phyloP scores from a whole-genome alignment of 495 filamentous ascomycete species.

The Terfezia claveryi region DNA sequence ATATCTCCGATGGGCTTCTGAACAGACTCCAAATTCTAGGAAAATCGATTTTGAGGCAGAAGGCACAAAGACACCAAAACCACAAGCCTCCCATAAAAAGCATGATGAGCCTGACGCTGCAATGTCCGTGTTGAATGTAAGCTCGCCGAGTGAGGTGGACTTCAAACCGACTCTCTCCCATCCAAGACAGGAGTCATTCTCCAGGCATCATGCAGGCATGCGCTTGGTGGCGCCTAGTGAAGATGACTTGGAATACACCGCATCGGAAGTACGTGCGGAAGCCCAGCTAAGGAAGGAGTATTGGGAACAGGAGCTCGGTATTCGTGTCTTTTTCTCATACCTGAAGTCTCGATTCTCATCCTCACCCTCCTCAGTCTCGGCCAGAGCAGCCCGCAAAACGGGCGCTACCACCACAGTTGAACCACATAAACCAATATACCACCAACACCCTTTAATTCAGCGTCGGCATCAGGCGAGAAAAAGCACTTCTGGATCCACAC shows the following conservation, averaged over 20 bases:
- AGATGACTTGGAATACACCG: conserved; percentile 2
- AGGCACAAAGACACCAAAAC: background rate
- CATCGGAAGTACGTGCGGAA: conserved; percentile 4
- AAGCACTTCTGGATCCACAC: conserved; percentile 39
- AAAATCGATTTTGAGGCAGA: background rate
- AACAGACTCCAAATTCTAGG: background rate
- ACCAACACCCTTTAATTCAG: conserved; percentile 26
- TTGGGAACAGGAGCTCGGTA: conserved; percentile 49
- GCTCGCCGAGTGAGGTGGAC: conserved; percentile 1
- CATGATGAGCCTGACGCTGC: background rate
- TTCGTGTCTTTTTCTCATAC: conserved; percentile 47
- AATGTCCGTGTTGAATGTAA: background rate
- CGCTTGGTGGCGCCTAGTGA: conserved; percentile 28
- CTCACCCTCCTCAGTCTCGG: conserved; percentile 12
- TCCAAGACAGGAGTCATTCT: conserved; percentile 20
- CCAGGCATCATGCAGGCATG: conserved; percentile 44
- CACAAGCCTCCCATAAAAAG: background rate
- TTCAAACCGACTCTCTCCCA: conserved; percentile 13
- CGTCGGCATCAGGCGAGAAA: conserved; percentile 38
- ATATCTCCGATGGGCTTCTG: conserved; percentile 27
- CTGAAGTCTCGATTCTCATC: conserved; percentile 39
- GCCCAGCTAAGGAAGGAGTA: conserved; percentile 28
- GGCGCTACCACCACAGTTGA: background rate
- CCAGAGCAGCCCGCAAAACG: conserved; percentile 6
- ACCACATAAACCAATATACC: conserved; percentile 1